phyloP scores from a whole-genome alignment of 202 grass and related monocot genomes.

The Musa balbisiana region DNA sequence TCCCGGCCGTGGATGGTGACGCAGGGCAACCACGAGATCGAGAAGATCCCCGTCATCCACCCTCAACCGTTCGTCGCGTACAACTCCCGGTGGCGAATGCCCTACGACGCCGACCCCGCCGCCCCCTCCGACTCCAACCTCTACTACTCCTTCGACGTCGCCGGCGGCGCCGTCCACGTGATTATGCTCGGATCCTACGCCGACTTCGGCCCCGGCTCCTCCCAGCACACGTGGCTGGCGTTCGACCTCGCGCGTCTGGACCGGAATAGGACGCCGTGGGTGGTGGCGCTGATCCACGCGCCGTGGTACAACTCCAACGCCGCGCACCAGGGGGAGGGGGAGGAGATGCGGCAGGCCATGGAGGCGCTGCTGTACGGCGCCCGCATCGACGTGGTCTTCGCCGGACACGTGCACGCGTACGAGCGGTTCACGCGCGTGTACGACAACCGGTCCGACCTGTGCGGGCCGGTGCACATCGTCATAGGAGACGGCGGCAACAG shows the following conservation, averaged over 20 bases:
- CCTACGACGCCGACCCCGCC: conserved; percentile 14
- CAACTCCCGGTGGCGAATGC: conserved; percentile 38
- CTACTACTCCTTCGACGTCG: conserved; percentile 56
- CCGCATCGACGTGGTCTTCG: conserved; percentile 44
- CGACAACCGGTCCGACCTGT: conserved; percentile 19
- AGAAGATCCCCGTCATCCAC: conserved; percentile 20
- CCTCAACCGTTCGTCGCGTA: conserved; percentile 25
- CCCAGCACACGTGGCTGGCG: conserved; percentile 37
- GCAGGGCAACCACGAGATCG: conserved; percentile 45
- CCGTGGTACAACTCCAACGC: conserved; percentile 65
- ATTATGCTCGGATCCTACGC: conserved; percentile 54
- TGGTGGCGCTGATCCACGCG: conserved; percentile 58
- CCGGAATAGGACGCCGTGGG: conserved; percentile 20
- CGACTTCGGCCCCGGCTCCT: conserved; percentile 17
- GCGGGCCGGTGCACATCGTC: conserved; percentile 42
- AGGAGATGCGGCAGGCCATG: conserved; percentile 36
- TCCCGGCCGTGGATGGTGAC: conserved; percentile 53
- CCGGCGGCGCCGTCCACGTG: conserved; percentile 28
- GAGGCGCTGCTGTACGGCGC: conserved; percentile 31
- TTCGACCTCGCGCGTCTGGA: conserved; percentile 30
- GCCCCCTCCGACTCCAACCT: conserved; percentile 39
- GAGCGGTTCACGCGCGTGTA: conserved; percentile 50
- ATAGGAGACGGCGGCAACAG: conserved; percentile 52
- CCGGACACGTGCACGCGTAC: conserved; percentile 61
- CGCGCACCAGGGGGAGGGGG: conserved; percentile 44